Conservation (phyloP, 2,329 filamentous ascomycete genomes). For the Seiridium unicorne region DNA sequence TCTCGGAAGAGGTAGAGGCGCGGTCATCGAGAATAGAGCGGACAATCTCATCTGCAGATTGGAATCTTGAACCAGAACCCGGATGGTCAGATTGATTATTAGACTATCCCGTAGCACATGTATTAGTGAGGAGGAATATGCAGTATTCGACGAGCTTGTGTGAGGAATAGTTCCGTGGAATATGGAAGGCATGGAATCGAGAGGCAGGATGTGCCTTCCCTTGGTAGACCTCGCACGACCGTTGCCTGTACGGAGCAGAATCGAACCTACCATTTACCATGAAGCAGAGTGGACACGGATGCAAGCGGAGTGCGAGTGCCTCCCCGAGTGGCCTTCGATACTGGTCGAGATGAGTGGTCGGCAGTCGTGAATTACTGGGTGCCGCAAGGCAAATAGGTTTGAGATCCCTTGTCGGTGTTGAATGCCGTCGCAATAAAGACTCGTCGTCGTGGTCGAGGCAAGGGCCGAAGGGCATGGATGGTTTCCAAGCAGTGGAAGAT, state of each 20-base stretch:
- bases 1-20: conserved; percentile 28
- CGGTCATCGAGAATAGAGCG: conserved; percentile 38
- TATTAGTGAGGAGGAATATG: background rate
- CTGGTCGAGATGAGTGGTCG: background rate
- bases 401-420: background rate
- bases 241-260: background rate
- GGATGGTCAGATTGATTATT: conserved; percentile 24
- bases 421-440: background rate
- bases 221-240: background rate
- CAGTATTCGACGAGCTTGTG: too few species aligned
- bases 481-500: background rate
- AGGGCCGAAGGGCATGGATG: background rate
- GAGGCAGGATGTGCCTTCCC: background rate
- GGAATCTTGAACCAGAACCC: conserved; percentile 22
- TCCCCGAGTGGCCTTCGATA: background rate
- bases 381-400: background rate
- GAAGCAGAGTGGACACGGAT: background rate
- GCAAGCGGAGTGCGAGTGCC: background rate
- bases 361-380: too few species aligned
- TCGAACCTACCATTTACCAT: conserved; percentile 7
- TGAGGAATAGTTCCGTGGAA: too few species aligned
- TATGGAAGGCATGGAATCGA: too few species aligned
- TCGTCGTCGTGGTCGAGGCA: background rate
- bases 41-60: conserved; percentile 30
- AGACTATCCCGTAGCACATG: conserved; percentile 20